Evolutionary conservation across 345 rosid species (phyloP).

Genomic region (Hevea brasiliensis): DNA sequence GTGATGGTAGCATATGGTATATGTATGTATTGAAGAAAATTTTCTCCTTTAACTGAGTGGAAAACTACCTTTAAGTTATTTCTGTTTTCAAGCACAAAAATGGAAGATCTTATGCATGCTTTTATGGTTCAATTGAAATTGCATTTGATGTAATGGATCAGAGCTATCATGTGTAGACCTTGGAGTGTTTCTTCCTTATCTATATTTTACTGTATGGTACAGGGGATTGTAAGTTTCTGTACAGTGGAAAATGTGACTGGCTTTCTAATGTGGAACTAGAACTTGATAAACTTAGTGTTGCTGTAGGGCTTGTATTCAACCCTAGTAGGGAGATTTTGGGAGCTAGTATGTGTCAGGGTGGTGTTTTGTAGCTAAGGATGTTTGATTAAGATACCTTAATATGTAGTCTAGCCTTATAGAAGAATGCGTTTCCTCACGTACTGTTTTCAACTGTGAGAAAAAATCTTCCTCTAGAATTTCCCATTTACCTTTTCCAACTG

Average conservation of each 20-base stretch:
- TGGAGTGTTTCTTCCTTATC: neutral
- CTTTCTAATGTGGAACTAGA: neutral
- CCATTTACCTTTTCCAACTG: no score
- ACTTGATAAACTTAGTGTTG: neutral
- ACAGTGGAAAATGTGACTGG: neutral
- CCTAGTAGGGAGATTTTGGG: neutral
- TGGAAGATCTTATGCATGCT: constrained; percentile 3
- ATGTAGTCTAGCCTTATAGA: neutral
- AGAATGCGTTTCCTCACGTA: neutral
- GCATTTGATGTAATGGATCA: neutral
- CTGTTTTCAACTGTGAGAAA: neutral
- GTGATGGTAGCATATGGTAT: neutral
- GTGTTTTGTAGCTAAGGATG: neutral
- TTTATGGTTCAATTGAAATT: neutral
- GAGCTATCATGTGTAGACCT: neutral
- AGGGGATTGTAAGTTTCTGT: neutral
- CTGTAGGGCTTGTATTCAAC: neutral
- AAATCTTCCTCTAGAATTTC: neutral
- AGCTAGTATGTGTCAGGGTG: neutral
- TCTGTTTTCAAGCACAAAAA: neutral
- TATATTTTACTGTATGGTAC: neutral
- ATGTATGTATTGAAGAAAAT: constrained; percentile 4
- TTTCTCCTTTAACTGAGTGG: neutral
- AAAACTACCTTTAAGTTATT: constrained; percentile 1
- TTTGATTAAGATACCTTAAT: neutral